Evolutionary conservation across 2,329 filamentous ascomycete species (phyloP).

Genomic region (Xylaria sp.): DNA sequence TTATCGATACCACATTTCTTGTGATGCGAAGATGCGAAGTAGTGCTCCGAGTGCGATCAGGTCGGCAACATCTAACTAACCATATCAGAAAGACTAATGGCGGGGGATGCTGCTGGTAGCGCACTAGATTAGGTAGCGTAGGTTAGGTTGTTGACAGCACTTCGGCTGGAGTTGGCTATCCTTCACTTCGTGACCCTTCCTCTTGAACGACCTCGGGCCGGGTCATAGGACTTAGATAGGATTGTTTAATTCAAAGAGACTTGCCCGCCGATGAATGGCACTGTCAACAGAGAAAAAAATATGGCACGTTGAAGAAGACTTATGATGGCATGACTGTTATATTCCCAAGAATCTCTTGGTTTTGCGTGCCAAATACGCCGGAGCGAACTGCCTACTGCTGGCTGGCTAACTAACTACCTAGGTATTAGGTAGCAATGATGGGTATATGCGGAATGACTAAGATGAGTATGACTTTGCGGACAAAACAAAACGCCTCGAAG

Average conservation of each 20-base stretch:
- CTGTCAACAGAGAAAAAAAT: background rate
- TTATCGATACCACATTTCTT: constrained; percentile 10
- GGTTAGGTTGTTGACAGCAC: background rate
- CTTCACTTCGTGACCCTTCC: too few species aligned
- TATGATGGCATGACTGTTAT: too few species aligned
- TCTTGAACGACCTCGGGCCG: too few species aligned
- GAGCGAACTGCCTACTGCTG: too few species aligned
- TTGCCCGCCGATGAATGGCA: constrained; percentile 15
- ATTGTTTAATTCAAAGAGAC: background rate
- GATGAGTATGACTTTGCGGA: background rate
- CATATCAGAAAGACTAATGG: constrained; percentile 1
- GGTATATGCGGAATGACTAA: background rate
- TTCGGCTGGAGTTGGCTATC: too few species aligned
- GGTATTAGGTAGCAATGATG: background rate
- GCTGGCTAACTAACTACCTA: background rate
- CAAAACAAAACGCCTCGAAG: background rate
- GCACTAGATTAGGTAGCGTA: background rate
- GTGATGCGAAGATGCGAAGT: too few species aligned
- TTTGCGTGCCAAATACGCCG: background rate
- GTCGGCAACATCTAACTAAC: constrained; percentile 5
- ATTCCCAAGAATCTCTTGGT: background rate
- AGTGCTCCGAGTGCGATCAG: background rate
- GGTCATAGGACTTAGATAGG: too few species aligned
- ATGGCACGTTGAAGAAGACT: too few species aligned
- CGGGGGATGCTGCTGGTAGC: background rate